Evolutionary conservation across 2,329 filamentous ascomycete genomes (phyloP).

Genomic region (Incumbomyces delicatus): DNA sequence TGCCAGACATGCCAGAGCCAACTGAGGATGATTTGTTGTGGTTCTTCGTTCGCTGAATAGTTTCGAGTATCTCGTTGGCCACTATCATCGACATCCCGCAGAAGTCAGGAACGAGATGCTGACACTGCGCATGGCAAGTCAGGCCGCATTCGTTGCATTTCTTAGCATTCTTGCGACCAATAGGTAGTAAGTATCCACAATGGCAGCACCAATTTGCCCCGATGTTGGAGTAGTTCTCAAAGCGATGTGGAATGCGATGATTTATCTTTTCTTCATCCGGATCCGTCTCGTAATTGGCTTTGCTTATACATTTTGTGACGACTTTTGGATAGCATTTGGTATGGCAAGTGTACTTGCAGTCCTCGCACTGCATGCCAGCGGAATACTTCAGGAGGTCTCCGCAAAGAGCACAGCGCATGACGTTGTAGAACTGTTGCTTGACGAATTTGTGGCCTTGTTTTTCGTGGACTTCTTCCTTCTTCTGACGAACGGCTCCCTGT

Average conservation of each 20-base stretch:
- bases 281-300: conserved; percentile 96
- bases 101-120: conserved; percentile 94
- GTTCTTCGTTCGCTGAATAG: conserved; percentile 70
- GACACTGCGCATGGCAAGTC: conserved; percentile 82
- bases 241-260: conserved; percentile 94
- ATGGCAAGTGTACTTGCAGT: conserved; percentile 99
- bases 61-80: conserved; percentile 84
- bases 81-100: conserved; percentile 99
- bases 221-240: conserved; percentile 93
- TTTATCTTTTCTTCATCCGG: conserved; percentile 99
- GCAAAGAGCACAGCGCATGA: conserved; percentile 97
- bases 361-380: conserved; percentile 96
- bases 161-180: conserved; percentile 89
- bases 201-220: conserved; percentile 99
- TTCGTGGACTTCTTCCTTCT: conserved; percentile 96
- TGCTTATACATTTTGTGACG: conserved; percentile 98
- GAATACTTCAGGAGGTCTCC: conserved; percentile 98
- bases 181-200: conserved; percentile 88
- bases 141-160: conserved; percentile 87
- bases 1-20: conserved; percentile 48
- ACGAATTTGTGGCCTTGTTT: conserved; percentile 99
- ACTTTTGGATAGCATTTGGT: conserved; percentile 95
- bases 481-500: conserved; percentile 91
- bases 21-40: conserved; percentile 49
- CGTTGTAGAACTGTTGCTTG: conserved; percentile 98